Conservation (phyloP, 2,329 filamentous ascomycete genomes). For the Sporothrix luriei region DNA sequence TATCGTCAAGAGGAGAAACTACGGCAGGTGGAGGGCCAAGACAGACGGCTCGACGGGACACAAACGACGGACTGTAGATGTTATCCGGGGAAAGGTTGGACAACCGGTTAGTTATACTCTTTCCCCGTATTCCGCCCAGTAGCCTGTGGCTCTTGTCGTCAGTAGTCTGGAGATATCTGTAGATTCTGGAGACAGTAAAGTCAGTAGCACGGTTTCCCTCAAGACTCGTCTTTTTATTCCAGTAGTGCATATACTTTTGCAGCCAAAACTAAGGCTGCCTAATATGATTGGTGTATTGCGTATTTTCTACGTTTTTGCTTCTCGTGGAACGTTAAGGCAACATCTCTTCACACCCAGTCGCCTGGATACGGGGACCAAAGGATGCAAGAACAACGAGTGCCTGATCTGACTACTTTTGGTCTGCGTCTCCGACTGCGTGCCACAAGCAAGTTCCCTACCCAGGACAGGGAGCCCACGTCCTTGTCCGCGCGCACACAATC, state of each 20-base stretch:
- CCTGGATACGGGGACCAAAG: not conserved
- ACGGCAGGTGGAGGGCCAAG: too few species aligned
- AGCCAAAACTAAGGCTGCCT: too few species aligned
- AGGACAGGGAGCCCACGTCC: conserved; percentile 14
- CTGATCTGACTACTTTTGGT: not conserved
- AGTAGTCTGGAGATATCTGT: conserved; percentile 21
- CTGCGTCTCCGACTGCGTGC: not conserved
- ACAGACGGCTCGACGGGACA: not conserved
- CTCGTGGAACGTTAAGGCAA: not conserved
- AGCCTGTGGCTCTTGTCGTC: conserved; percentile 22
- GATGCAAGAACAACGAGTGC: not conserved
- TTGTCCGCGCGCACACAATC: not conserved
- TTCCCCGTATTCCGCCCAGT: conserved; percentile 12
- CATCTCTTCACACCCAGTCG: not conserved
- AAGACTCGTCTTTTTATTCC: not conserved
- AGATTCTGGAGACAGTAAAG: not conserved
- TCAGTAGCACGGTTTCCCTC: conserved; percentile 18
- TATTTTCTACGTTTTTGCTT: not conserved
- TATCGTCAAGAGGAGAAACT: not conserved
- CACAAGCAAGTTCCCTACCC: not conserved
- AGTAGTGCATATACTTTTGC: too few species aligned
- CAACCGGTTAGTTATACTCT: not conserved
- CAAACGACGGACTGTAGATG: not conserved
- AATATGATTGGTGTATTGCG: not conserved
- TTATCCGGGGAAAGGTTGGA: not conserved